These are phyloP conservation scores for Vitis labrusca DNA, from an alignment of 164 flowering plant species.

Conservation along the genomic window DNA sequence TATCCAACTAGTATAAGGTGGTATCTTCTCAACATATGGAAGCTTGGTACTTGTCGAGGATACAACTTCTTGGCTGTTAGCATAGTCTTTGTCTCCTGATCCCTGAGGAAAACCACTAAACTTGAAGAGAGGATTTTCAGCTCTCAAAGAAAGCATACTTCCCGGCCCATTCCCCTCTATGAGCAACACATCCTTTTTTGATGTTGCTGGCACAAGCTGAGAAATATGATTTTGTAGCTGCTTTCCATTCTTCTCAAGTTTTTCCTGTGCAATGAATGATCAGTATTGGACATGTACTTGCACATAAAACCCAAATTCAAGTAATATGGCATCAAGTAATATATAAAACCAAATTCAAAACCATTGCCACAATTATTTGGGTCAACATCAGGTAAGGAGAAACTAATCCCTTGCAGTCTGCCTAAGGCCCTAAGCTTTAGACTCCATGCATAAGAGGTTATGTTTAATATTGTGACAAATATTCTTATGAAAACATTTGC, in stretches of 20 bases:
- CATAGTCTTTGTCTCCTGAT: slow-evolving; percentile 54
- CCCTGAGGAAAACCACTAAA: slow-evolving; percentile 46
- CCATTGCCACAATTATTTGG: no score
- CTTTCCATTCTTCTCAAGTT: slow-evolving; percentile 50
- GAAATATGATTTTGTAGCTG: slow-evolving; percentile 45
- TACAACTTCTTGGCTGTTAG: slow-evolving; percentile 45
- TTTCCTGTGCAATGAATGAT: slow-evolving; percentile 45
- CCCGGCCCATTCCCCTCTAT: slow-evolving; percentile 23
- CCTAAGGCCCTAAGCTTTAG: no score
- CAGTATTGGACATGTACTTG: slow-evolving; percentile 3
- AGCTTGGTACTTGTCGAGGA: slow-evolving; percentile 48
- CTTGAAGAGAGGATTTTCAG: slow-evolving; percentile 45
- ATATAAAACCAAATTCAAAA: not conserved
- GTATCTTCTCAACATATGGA: slow-evolving; percentile 67
- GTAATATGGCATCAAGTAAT: not conserved
- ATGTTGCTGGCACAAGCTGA: slow-evolving; percentile 30
- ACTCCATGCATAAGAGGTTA: no score
- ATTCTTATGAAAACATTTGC: no score
- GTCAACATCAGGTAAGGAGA: no score
- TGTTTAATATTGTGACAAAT: no score
- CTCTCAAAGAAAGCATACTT: slow-evolving; percentile 54
- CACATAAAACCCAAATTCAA: slow-evolving; percentile 6
- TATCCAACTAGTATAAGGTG: slow-evolving; percentile 94
- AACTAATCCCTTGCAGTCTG: no score
- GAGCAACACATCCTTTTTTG: slow-evolving; percentile 23